Base-by-base conservation (phyloP, 352 stramenopile genomes). In the Globisporangium camurandrum region DNA sequence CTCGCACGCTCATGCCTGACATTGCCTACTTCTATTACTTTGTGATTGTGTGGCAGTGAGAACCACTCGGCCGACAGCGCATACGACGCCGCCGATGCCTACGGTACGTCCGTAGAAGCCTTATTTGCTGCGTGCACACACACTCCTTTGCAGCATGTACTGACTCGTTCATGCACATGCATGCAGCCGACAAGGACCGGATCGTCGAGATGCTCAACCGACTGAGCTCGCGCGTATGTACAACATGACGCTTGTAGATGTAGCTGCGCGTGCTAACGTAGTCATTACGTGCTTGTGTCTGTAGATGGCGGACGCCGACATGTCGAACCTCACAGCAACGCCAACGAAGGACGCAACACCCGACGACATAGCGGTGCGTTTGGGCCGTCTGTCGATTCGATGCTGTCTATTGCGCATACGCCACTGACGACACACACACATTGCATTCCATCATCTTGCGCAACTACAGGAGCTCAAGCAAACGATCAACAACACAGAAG, bases 171-270 rank as follows among this genome's bases (percentile, higher is more conserved):
- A 11, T 19, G n/a, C 36, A 8, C 17, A 16, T 2, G 16, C 20
- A 38, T 0, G 39, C 49, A 93, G 82, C 77, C 41, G 82, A 93
- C 51, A 93, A 93, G 52, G 83, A 93, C 41, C 77, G 78, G 27
- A 88, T 90, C 39, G 64, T 93, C 11, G 83, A 93, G 56, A 88
- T 93, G 77, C 82, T 93, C 57, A 93, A 93, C 49, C 77, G 83
- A 12, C 61, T 93, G 39, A 92, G 78, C 62, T 87, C 79, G 12
- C 78, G 80, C 46, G 82, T 93, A 51, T 40, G 66, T 56, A n/a
- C n/a, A n/a, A n/a, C n/a, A n/a, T n/a, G n/a, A n/a, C n/a, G n/a
- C n/a, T 1, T 10, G n/a, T 22, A 19, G 7, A n/a, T 27, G 20
- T 22, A 8, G n/a, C n/a, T 41, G 36, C 36, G 30, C 30, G 5